Evolutionary conservation across 1,284 basidiomycete species (phyloP).

Genomic region (Pholiota adiposa): DNA sequence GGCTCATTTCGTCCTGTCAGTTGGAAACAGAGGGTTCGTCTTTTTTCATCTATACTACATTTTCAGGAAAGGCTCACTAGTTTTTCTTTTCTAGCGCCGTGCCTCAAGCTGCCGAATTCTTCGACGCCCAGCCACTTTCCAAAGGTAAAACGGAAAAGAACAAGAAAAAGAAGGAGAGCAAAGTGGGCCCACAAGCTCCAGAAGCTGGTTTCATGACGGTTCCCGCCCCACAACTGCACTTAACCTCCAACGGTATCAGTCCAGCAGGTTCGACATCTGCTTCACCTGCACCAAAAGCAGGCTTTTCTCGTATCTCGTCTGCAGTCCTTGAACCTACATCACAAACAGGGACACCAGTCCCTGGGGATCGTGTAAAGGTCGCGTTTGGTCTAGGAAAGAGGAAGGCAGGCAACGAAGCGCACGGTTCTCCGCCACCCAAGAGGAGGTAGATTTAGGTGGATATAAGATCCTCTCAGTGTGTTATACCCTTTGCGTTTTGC

Average conservation of each 20-base stretch:
- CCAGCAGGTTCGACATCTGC: conserved; percentile 51
- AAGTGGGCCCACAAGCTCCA: conserved; percentile 45
- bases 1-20: conserved; percentile 92
- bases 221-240: conserved; percentile 53
- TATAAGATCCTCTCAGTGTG: neutral
- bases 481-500: neutral
- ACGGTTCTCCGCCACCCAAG: conserved; percentile 46
- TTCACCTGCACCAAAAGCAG: conserved; percentile 72
- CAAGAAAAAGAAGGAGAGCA: conserved; percentile 69
- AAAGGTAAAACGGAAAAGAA: conserved; percentile 79
- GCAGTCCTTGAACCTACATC: conserved; percentile 39
- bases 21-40: conserved; percentile 89
- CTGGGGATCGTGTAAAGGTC: conserved; percentile 70
- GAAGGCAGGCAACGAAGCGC: conserved; percentile 68
- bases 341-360: conserved; percentile 55
- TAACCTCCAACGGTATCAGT: conserved; percentile 48
- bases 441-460: conserved; percentile 34
- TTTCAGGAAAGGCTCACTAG: conserved; percentile 12
- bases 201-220: conserved; percentile 75
- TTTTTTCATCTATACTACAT: conserved; percentile 1
- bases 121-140: conserved; percentile 76
- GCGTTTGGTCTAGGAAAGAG: conserved; percentile 81
- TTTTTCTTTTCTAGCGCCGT: conserved; percentile 61
- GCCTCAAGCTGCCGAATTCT: conserved; percentile 76
- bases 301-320: conserved; percentile 76